phyloP scores from a whole-genome alignment of 2,329 filamentous ascomycete species.

The Talaromyces sp. region DNA sequence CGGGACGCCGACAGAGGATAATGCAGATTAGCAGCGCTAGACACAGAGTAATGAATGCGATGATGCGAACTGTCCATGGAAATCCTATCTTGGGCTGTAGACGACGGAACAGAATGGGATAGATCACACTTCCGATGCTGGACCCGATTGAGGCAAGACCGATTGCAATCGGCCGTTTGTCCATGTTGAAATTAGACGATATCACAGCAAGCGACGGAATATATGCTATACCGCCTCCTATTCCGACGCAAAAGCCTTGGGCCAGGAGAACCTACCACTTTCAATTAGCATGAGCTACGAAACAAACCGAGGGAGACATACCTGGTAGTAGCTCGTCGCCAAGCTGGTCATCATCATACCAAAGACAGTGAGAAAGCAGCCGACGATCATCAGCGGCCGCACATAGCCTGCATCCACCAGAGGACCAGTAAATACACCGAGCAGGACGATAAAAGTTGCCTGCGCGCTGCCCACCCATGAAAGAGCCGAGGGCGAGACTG shows the following conservation, averaged over 20 bases:
- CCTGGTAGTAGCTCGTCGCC: slow-evolving; percentile 13
- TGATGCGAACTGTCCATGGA: slow-evolving; percentile 55
- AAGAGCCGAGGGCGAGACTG: slow-evolving; percentile 36
- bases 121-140: slow-evolving; percentile 52
- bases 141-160: slow-evolving; percentile 57
- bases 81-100: slow-evolving; percentile 48
- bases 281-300: not conserved
- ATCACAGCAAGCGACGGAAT: slow-evolving; percentile 60
- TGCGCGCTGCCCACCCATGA: slow-evolving; percentile 47
- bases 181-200: slow-evolving; percentile 59
- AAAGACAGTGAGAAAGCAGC: slow-evolving; percentile 34
- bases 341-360: slow-evolving; percentile 14
- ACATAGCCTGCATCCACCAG: slow-evolving; percentile 46
- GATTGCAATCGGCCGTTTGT: slow-evolving; percentile 53
- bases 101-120: slow-evolving; percentile 45
- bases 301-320: not conserved
- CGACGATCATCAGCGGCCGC: slow-evolving; percentile 33
- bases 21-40: slow-evolving; percentile 33
- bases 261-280: slow-evolving; percentile 38
- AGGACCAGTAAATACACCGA: slow-evolving; percentile 45
- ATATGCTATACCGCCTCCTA: slow-evolving; percentile 59
- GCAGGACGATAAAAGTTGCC: slow-evolving; percentile 43
- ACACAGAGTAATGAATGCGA: slow-evolving; percentile 58
- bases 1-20: slow-evolving; percentile 38
- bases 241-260: slow-evolving; percentile 47